These are phyloP conservation scores for Candida methanosorbosa DNA, from an alignment of 805 yeast genomes.

Conservation along the genomic window DNA sequence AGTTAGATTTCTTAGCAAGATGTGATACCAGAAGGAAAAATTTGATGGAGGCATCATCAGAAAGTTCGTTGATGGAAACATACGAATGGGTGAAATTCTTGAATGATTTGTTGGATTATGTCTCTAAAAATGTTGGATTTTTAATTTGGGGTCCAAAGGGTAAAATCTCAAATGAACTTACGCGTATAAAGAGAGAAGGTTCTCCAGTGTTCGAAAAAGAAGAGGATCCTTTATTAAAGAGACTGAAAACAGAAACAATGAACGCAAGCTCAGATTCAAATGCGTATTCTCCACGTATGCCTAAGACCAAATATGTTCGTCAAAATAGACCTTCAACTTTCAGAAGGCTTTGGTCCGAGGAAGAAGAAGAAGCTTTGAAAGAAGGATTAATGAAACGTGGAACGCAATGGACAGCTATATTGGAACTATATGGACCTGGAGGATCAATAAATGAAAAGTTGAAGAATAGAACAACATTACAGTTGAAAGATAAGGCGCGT, in stretches of 20 bases:
- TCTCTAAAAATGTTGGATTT: constrained; percentile 63
- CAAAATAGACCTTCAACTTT: constrained; percentile 23
- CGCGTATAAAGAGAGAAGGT: constrained; percentile 3
- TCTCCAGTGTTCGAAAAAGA: background rate
- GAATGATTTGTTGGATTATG: constrained; percentile 70
- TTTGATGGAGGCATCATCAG: constrained; percentile 37
- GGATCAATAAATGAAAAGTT: constrained; percentile 77
- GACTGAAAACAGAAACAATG: background rate
- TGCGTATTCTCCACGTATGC: background rate
- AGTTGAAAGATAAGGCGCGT: constrained; percentile 91
- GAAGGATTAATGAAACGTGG: constrained; percentile 79
- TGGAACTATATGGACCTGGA: constrained; percentile 90
- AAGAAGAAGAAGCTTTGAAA: constrained; percentile 78
- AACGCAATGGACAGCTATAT: constrained; percentile 88
- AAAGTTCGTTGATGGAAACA: constrained; percentile 50
- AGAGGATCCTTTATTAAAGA: too few relatives aligned
- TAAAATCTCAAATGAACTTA: constrained; percentile 18
- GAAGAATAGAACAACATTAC: constrained; percentile 85
- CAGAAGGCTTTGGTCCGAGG: constrained; percentile 77
- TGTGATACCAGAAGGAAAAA: constrained; percentile 65
- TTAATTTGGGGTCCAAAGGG: constrained; percentile 56
- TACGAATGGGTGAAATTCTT: constrained; percentile 85
- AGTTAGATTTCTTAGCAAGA: constrained; percentile 66
- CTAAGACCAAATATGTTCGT: constrained; percentile 1
- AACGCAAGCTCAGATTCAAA: background rate